Percentiles rank a stretch among this genome's conserved stretches.
Evolutionary conservation across 495 filamentous ascomycete species (phyloP).

Genomic region (Hapsidospora chrysogenum): DNA sequence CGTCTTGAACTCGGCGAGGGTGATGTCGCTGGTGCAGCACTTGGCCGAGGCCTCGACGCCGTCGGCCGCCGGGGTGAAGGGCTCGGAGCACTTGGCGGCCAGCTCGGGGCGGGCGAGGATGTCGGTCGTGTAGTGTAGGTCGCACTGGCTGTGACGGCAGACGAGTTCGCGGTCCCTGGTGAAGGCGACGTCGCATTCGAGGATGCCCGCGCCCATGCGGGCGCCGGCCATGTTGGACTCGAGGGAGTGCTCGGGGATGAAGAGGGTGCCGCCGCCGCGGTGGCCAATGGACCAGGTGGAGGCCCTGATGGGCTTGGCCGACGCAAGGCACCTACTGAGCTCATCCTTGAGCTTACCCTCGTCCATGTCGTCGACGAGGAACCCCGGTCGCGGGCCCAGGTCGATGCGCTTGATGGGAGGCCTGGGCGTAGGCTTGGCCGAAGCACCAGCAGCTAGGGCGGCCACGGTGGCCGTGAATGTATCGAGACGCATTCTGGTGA

Average conservation of each 20-base stretch:
- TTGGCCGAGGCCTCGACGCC: conserved; percentile 26
- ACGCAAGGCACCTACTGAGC: conserved; percentile 34
- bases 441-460: conserved; percentile 9
- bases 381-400: conserved; percentile 41
- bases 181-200: conserved; percentile 49
- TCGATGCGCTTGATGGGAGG: conserved; percentile 20
- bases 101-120: conserved; percentile 38
- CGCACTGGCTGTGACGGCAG: conserved; percentile 46
- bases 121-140: conserved; percentile 47
- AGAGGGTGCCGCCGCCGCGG: conserved; percentile 38
- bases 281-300: conserved; percentile 38
- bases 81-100: conserved; percentile 40
- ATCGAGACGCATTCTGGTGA: conserved; percentile 1
- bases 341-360: conserved; percentile 35
- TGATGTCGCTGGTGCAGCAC: conserved; percentile 50
- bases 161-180: conserved; percentile 42
- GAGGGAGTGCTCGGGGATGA: conserved; percentile 43
- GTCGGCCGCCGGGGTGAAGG: conserved; percentile 32
- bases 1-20: conserved; percentile 37
- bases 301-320: conserved; percentile 14
- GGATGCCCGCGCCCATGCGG: conserved; percentile 44
- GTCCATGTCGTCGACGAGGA: conserved; percentile 41
- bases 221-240: conserved; percentile 35
- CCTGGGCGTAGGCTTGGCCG: conserved; percentile 9
- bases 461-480: conserved; percentile 3